Conservation (phyloP, 1,284 basidiomycete species). For the Malassezia japonica region DNA sequence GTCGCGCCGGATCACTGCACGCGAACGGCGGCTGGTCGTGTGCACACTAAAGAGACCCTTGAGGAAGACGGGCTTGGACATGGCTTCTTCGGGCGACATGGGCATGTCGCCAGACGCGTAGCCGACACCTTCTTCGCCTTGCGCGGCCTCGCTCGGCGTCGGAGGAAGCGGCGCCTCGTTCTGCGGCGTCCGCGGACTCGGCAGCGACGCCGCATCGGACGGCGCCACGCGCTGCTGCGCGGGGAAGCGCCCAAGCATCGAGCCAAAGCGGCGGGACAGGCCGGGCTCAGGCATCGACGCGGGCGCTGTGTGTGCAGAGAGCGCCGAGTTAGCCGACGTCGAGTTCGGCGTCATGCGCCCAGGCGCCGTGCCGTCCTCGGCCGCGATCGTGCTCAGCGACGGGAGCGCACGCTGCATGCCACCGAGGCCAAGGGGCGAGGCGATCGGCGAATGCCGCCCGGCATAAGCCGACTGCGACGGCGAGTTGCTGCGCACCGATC, state of each 20-base stretch:
- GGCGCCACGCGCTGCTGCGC: slow-evolving; percentile 1
- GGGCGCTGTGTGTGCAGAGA: neutral
- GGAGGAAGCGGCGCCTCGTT: neutral
- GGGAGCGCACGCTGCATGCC: neutral
- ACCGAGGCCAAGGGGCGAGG: neutral
- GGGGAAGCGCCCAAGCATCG: slow-evolving; percentile 33
- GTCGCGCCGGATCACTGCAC: slow-evolving; percentile 69
- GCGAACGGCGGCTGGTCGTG: slow-evolving; percentile 84
- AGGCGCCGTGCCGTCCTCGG: slow-evolving; percentile 5
- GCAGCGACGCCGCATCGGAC: neutral
- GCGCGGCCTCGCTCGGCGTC: slow-evolving; percentile 17
- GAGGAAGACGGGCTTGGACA: slow-evolving; percentile 43
- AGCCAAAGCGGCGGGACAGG: slow-evolving; percentile 35
- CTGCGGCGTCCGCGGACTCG: neutral
- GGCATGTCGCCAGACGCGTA: slow-evolving; percentile 18
- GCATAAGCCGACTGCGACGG: neutral
- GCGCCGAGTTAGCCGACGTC: neutral
- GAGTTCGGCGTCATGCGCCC: neutral
- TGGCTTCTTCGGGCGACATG: slow-evolving; percentile 15
- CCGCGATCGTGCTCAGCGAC: neutral
- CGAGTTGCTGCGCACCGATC: neutral
- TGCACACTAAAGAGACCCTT: slow-evolving; percentile 59
- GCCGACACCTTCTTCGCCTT: slow-evolving; percentile 11
- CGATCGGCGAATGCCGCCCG: neutral
- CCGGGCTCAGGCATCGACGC: neutral